A percentile compares a stretch with the other conserved stretches of the same genome.
Evolutionary conservation across 2,329 filamentous ascomycete genomes (phyloP).

Genomic region (Penicillium sp.): DNA sequence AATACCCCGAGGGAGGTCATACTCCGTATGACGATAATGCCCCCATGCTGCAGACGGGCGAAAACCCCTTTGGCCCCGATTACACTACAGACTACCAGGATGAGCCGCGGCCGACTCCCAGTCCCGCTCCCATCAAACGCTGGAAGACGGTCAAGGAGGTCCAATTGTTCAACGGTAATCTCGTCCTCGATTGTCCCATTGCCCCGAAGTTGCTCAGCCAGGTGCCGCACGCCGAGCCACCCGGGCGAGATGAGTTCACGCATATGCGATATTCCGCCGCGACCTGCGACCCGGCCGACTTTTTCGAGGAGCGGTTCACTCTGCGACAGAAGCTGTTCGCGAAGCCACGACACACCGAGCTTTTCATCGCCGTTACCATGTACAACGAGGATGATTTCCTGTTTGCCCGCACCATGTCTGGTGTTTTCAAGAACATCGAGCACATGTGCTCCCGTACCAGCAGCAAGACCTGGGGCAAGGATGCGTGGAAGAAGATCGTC

Average conservation of each 20-base stretch:
- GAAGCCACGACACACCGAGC: conserved; percentile 85
- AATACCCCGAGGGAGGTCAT: conserved; percentile 52
- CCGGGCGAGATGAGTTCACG: conserved; percentile 76
- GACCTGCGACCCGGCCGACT: conserved; percentile 86
- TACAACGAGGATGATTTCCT: conserved; percentile 98
- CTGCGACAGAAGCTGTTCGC: conserved; percentile 87
- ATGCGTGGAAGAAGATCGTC: conserved; percentile 99
- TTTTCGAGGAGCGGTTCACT: conserved; percentile 86
- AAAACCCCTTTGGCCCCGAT: conserved; percentile 62
- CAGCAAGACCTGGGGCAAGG: conserved; percentile 97
- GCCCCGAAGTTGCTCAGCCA: conserved; percentile 84
- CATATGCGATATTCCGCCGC: conserved; percentile 88
- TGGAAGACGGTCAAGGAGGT: conserved; percentile 99
- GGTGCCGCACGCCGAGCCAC: conserved; percentile 73
- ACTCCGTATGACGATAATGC: conserved; percentile 66
- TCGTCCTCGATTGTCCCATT: conserved; percentile 94
- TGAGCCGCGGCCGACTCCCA: conserved; percentile 45
- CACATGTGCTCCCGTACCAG: conserved; percentile 92
- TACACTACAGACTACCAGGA: conserved; percentile 51
- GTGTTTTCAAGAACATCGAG: conserved; percentile 98
- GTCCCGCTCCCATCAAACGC: conserved; percentile 66
- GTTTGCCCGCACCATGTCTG: conserved; percentile 92
- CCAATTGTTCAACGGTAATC: conserved; percentile 91
- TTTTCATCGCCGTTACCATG: conserved; percentile 97
- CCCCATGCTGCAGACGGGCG: conserved; percentile 70